phyloP scores from a whole-genome alignment of 83 land plant species.

The Thuja plicata region DNA sequence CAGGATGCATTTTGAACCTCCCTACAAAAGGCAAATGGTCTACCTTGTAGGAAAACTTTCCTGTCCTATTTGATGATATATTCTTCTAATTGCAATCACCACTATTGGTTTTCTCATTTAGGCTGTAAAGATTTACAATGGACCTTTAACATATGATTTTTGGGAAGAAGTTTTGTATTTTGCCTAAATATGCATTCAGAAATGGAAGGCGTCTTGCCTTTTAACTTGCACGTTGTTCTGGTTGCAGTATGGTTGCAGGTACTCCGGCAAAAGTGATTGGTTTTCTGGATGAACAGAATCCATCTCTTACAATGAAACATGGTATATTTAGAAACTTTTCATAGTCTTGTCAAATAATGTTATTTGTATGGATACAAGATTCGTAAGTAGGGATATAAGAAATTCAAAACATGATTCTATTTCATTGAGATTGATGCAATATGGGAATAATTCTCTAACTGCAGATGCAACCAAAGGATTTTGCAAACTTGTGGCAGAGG shows the following conservation, averaged over 20 bases:
- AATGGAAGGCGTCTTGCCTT: not conserved
- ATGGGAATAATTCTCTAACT: not conserved
- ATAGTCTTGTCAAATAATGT: not conserved
- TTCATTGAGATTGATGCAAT: not conserved
- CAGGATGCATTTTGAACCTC: not conserved
- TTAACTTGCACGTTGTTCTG: not conserved
- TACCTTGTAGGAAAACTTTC: not conserved
- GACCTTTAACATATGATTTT: not conserved
- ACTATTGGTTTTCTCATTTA: not conserved
- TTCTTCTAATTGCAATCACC: not conserved
- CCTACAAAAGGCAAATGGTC: not conserved
- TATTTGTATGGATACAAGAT: not conserved
- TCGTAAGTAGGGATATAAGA: not conserved
- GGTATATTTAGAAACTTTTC: constrained; percentile 26
- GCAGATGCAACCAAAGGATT: constrained; percentile 15
- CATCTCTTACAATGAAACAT: constrained; percentile 85
- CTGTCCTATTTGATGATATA: not conserved
- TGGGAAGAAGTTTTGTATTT: not conserved
- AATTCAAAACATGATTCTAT: not conserved
- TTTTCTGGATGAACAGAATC: constrained; percentile 58
- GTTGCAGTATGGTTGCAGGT: constrained; percentile 78
- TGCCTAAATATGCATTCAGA: not conserved
- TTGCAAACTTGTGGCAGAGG: constrained; percentile 12
- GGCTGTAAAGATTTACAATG: not conserved
- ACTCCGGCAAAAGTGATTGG: constrained; percentile 79